Conservation (phyloP, 768 basidiomycete genomes). For the Xerocomellus dryophilus region DNA sequence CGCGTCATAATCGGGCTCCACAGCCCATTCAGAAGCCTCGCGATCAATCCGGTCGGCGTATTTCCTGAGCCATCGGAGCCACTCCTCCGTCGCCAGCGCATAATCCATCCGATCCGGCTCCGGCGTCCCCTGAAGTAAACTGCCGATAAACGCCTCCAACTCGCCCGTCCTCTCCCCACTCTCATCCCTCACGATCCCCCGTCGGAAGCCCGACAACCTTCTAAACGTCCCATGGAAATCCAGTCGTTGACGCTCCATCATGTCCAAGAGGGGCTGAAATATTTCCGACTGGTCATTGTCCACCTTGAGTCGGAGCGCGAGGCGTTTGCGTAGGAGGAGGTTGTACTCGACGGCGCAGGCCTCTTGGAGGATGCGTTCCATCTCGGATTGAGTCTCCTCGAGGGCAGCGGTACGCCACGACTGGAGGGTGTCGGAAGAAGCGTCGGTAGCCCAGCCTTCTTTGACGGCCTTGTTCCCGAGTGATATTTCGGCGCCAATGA, state of each 20-base stretch:
- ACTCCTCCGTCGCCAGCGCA: conserved; percentile 47
- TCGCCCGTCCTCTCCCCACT: conserved; percentile 7
- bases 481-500: conserved; percentile 80
- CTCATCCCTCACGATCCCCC: conserved; percentile 31
- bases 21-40: conserved; percentile 48
- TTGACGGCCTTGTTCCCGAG: conserved; percentile 44
- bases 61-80: conserved; percentile 59
- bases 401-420: conserved; percentile 61
- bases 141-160: conserved; percentile 42
- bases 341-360: conserved; percentile 64
- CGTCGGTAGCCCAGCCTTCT: conserved; percentile 63
- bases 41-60: conserved; percentile 58
- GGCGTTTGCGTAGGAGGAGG: conserved; percentile 71
- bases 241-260: conserved; percentile 71
- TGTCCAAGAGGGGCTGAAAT: conserved; percentile 64
- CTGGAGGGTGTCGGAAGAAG: conserved; percentile 48
- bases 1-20: conserved; percentile 38
- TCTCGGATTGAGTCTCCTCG: conserved; percentile 51
- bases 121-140: conserved; percentile 46
- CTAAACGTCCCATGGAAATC: conserved; percentile 91
- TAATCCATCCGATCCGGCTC: conserved; percentile 44
- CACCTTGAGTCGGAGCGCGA: conserved; percentile 63
- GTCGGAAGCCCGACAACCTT: conserved; percentile 59
- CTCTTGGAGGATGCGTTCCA: conserved; percentile 59
- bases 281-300: conserved; percentile 58